Conservation (phyloP, 2,329 filamentous ascomycete genomes). For the Neodidymelliopsis sp. region DNA sequence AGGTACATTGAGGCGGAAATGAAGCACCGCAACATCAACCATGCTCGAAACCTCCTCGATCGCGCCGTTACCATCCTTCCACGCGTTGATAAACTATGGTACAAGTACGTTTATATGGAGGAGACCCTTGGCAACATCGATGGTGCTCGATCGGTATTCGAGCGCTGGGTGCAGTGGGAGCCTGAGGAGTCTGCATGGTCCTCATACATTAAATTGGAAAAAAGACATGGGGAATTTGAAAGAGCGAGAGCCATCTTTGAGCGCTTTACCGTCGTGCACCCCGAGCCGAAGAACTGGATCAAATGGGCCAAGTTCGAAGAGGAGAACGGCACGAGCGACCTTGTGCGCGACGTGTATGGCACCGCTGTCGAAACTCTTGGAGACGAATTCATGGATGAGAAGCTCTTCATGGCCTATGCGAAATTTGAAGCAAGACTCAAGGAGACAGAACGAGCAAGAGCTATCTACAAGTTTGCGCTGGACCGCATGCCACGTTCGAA, state of each 20-base stretch:
- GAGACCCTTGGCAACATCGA: constrained; percentile 95
- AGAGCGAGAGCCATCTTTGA: constrained; percentile 89
- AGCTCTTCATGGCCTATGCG: constrained; percentile 94
- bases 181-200: constrained; percentile 95
- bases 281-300: constrained; percentile 96
- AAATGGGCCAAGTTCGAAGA: constrained; percentile 99
- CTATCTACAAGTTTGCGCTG: constrained; percentile 96
- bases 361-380: constrained; percentile 86
- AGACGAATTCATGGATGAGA: constrained; percentile 95
- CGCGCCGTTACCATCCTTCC: constrained; percentile 92
- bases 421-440: constrained; percentile 93
- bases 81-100: constrained; percentile 95
- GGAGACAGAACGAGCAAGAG: constrained; percentile 90
- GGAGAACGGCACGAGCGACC: constrained; percentile 88
- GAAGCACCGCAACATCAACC: constrained; percentile 80
- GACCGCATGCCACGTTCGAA: constrained; percentile 90
- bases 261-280: constrained; percentile 89
- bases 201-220: constrained; percentile 96
- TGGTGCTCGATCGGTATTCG: constrained; percentile 91
- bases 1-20: constrained; percentile 96
- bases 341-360: constrained; percentile 91
- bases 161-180: constrained; percentile 98
- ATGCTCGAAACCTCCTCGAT: constrained; percentile 92
- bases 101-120: constrained; percentile 99
- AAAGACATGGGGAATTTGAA: constrained; percentile 91